Evolutionary conservation across 2,329 filamentous ascomycete species (phyloP), one percentile per base, ranked within the genome.

Genomic region (Xylaria sp.): DNA sequence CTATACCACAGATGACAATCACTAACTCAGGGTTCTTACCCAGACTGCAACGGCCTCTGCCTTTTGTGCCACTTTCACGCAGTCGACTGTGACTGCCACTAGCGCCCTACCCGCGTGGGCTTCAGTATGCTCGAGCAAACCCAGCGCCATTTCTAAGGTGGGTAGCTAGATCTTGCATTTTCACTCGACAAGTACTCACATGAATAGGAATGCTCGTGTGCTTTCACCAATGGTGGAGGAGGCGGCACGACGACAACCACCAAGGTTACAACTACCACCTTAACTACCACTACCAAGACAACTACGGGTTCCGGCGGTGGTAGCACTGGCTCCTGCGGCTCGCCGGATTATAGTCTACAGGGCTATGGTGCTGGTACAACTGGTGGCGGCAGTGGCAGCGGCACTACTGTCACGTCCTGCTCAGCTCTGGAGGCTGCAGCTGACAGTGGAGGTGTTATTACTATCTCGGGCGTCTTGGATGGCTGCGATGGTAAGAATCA

Each of bases 341-440:
- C 72, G 20, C 71, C 72, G 1, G 62, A 72, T 9, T 73, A 78
- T 65, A 68, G 69, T n/a, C 71, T 80, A 66, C 70, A 79, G 48
- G 77, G 82, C 41, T 81, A 77, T 66, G 80, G 75, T 54, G 75
- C 75, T 25, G 78, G 80, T 36, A 84, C 83, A 0, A 85, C 82
- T 15, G 84, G 84, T 69, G 84, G 84, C 67, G 79, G 81, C n/a
- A 81, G 79, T 48, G 84, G 83, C 15, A 75, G 77, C 39, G 80
- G 79, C 9, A 83, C 80, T 23, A 86, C 83, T 1, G 84, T 86
- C 9, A 83, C 82, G 0, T 81, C 81, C 41, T 82, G 83, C 73
- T 77, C 80, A 33, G 79, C 79, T 36, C 79, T 85, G 64, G 75
- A 76, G n/a, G 71, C 77, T 15, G 82, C 82, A 49, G 79, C 80